A percentile compares a stretch with the other conserved stretches of the same genome.
phyloP scores from a whole-genome alignment of 331 rosid genomes.

The Prunus yedoensis region DNA sequence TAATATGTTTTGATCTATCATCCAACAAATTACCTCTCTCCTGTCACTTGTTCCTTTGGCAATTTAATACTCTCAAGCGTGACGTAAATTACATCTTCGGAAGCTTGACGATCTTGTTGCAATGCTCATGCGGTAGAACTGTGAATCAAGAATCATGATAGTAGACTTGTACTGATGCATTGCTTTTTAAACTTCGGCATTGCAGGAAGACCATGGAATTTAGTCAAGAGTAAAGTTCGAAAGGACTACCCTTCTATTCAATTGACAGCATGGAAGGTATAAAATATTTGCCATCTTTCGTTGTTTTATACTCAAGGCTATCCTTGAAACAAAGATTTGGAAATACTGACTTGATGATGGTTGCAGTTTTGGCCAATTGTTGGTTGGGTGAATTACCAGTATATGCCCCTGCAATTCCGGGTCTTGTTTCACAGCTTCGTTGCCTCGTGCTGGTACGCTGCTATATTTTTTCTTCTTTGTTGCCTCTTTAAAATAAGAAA shows the following conservation, averaged over 20 bases:
- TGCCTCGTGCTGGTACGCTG: slow-evolving; percentile 79
- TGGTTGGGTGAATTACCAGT: slow-evolving; percentile 92
- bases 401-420: slow-evolving; percentile 79
- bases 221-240: slow-evolving; percentile 54
- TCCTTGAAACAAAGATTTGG: slow-evolving; percentile 11
- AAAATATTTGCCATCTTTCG: slow-evolving; percentile 13
- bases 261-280: slow-evolving; percentile 91
- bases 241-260: slow-evolving; percentile 79
- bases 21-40: background rate
- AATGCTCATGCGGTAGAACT: background rate
- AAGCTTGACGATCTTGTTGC: background rate
- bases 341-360: slow-evolving; percentile 20
- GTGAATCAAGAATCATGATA: background rate
- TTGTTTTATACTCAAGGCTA: background rate
- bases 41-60: background rate
- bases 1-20: background rate
- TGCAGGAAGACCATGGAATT: slow-evolving; percentile 78
- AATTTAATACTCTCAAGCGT: slow-evolving; percentile 1
- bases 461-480: background rate
- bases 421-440: slow-evolving; percentile 75
- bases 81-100: background rate
- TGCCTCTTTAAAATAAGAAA: background rate
- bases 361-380: slow-evolving; percentile 96
- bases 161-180: background rate
- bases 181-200: background rate